Conservation (phyloP, 768 basidiomycete species). For the Naganishia vaughanmartiniae region DNA sequence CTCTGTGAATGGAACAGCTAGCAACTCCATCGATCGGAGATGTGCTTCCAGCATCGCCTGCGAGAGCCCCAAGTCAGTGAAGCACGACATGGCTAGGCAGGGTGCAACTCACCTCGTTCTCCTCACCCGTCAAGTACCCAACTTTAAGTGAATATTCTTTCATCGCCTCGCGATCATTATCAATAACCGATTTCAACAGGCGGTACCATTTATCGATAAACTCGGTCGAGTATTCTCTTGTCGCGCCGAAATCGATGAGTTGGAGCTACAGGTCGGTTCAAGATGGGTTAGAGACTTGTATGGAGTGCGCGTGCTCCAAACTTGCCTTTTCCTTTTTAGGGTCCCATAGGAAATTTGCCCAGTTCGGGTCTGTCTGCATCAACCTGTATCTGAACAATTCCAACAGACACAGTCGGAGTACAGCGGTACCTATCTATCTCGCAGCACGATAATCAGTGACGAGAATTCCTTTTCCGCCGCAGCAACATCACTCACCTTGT, state of each 20-base stretch:
- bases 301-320: background rate
- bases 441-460: background rate
- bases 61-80: background rate
- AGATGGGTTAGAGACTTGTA: background rate
- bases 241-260: slow-evolving; percentile 94
- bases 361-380: slow-evolving; percentile 99
- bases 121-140: slow-evolving; percentile 85
- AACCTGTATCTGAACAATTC: slow-evolving; percentile 86
- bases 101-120: slow-evolving; percentile 64
- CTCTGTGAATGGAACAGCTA: slow-evolving; percentile 79
- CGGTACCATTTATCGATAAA: slow-evolving; percentile 87
- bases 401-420: slow-evolving; percentile 79
- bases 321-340: slow-evolving; percentile 61
- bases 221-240: slow-evolving; percentile 73
- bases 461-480: background rate
- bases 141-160: slow-evolving; percentile 71
- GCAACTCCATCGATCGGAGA: slow-evolving; percentile 72
- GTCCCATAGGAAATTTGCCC: slow-evolving; percentile 96
- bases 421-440: slow-evolving; percentile 71
- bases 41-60: slow-evolving; percentile 86
- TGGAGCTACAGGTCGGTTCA: slow-evolving; percentile 62
- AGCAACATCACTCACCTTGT: slow-evolving; percentile 60
- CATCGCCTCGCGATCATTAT: slow-evolving; percentile 66
- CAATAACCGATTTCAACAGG: slow-evolving; percentile 76
- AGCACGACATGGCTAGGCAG: background rate